phyloP scores from a whole-genome alignment of 768 basidiomycete species.

The Suillus alpinus region DNA sequence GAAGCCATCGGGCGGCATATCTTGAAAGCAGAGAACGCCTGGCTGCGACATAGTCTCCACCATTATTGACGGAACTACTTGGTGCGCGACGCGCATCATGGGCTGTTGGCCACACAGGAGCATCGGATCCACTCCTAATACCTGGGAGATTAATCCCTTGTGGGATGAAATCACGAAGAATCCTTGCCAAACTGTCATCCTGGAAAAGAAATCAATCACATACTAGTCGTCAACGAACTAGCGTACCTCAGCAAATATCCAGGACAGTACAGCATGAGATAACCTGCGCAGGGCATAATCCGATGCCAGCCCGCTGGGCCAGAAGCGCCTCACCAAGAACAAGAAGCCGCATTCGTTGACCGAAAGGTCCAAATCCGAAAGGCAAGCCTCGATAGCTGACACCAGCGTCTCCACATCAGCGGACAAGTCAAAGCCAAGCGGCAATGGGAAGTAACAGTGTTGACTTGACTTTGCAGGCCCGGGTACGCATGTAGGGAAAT shows the following conservation, averaged over 20 bases:
- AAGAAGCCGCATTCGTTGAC: conserved; percentile 74
- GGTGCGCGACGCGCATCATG: conserved; percentile 30
- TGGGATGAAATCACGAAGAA: conserved; percentile 68
- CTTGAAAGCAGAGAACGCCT: conserved; percentile 50
- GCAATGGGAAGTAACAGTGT: conserved; percentile 62
- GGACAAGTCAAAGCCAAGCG: conserved; percentile 69
- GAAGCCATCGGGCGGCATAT: conserved; percentile 68
- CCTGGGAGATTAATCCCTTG: conserved; percentile 60
- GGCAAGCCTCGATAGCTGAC: conserved; percentile 65
- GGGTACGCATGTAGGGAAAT: conserved; percentile 18
- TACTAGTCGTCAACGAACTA: neutral
- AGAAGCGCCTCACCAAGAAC: conserved; percentile 64
- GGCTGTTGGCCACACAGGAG: conserved; percentile 54
- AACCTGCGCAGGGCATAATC: conserved; percentile 68
- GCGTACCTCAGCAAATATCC: conserved; percentile 73
- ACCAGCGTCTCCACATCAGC: conserved; percentile 71
- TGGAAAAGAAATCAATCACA: conserved; percentile 21
- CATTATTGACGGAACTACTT: conserved; percentile 48
- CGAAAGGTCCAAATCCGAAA: conserved; percentile 68
- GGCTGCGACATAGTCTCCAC: conserved; percentile 67
- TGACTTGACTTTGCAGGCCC: conserved; percentile 35
- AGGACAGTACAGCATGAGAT: conserved; percentile 53
- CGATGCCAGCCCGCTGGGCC: conserved; percentile 72
- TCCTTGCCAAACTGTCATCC: conserved; percentile 65
- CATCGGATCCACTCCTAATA: conserved; percentile 45